Evolutionary conservation across 2,329 filamentous ascomycete genomes (phyloP).

Genomic region (Cercospora sp.): DNA sequence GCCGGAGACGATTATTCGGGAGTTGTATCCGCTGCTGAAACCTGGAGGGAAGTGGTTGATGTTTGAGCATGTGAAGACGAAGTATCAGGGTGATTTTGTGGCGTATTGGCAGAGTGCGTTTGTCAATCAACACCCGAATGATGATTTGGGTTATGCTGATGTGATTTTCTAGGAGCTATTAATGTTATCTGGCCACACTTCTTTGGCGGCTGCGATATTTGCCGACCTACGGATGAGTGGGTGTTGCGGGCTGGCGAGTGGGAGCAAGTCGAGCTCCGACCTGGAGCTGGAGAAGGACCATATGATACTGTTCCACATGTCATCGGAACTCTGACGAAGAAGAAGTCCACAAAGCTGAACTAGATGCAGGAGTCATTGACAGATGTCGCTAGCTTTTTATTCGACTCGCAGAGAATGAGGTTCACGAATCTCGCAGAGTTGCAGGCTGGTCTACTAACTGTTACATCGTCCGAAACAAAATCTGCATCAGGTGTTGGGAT

Average conservation of each 20-base stretch:
- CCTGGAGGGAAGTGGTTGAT: constrained; percentile 64
- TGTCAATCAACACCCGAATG: no score
- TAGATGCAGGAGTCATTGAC: background rate
- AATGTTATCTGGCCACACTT: constrained; percentile 40
- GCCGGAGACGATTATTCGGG: constrained; percentile 55
- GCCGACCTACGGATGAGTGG: constrained; percentile 41
- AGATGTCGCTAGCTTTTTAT: background rate
- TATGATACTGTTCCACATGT: constrained; percentile 41
- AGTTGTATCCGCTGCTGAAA: constrained; percentile 60
- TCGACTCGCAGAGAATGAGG: background rate
- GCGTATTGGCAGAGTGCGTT: constrained; percentile 38
- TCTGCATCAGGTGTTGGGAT: no score
- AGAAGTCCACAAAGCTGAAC: constrained; percentile 23
- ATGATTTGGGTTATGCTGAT: no score
- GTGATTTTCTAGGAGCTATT: constrained; percentile 22
- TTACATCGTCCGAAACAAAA: no score
- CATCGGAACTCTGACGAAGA: constrained; percentile 38
- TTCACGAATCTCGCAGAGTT: no score
- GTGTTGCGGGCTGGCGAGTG: constrained; percentile 38
- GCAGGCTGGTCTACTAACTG: background rate
- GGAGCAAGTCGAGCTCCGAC: constrained; percentile 37
- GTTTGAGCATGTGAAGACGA: constrained; percentile 59
- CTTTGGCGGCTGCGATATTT: constrained; percentile 40
- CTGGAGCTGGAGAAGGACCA: constrained; percentile 35
- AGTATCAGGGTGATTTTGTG: constrained; percentile 37